phyloP scores from a whole-genome alignment of 768 basidiomycete species.

The Phylloporus scabripes region DNA sequence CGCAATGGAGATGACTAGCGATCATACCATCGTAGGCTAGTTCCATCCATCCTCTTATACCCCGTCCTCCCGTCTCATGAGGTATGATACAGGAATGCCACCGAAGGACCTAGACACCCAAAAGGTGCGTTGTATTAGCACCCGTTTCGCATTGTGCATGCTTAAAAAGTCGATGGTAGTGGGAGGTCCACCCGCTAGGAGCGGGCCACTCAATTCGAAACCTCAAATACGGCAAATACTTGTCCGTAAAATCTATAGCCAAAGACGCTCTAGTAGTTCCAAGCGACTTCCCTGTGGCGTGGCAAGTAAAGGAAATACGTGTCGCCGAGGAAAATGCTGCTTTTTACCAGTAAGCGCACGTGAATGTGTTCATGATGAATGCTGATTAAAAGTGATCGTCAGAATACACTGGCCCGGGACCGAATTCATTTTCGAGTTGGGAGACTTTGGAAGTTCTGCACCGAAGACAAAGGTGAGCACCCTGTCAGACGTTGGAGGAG shows the following conservation, averaged over 20 bases:
- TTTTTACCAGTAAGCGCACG: conserved; percentile 24
- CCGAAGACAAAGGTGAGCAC: conserved; percentile 27
- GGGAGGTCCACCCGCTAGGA: conserved; percentile 27
- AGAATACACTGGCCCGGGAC: conserved; percentile 30
- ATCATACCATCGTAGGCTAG: conserved; percentile 23
- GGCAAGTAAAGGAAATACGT: conserved; percentile 24
- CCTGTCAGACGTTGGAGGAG: neutral
- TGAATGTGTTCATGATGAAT: neutral
- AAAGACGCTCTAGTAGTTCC: conserved; percentile 21
- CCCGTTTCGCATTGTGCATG: neutral
- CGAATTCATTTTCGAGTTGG: conserved; percentile 24
- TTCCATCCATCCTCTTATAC: neutral
- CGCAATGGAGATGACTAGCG: conserved; percentile 25
- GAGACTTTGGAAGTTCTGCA: conserved; percentile 19
- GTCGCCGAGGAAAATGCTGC: conserved; percentile 22
- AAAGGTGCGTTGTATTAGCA: conserved; percentile 14
- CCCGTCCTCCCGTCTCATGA: neutral
- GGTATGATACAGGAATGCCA: conserved; percentile 21
- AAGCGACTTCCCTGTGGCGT: conserved; percentile 27
- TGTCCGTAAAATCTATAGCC: conserved; percentile 22
- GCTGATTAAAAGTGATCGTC: neutral
- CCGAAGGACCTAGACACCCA: conserved; percentile 26
- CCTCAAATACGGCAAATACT: conserved; percentile 28
- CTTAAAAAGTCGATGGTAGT: conserved; percentile 11
- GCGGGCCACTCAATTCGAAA: conserved; percentile 29